These are phyloP conservation scores for Gnomoniopsis sp. DNA, from an alignment of 2,329 filamentous ascomycete genomes.

Conservation along the genomic window DNA sequence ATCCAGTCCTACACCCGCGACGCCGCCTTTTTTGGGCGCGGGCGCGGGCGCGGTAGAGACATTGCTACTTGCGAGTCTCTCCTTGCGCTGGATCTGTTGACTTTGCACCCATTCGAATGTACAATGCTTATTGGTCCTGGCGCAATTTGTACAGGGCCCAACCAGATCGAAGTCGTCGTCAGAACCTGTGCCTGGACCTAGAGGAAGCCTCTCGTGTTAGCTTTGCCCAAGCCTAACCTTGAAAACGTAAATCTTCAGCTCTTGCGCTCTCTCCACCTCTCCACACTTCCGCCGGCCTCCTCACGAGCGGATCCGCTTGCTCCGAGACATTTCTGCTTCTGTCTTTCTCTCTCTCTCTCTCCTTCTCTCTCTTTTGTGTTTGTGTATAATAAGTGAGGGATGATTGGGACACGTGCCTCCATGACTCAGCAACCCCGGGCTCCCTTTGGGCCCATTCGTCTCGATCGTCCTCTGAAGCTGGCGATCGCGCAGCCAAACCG, in stretches of 20 bases:
- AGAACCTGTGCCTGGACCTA: conserved; percentile 8
- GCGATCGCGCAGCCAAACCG: conserved; percentile 14
- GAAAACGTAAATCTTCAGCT: not conserved
- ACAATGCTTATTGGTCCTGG: conserved; percentile 18
- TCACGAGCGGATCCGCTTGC: not conserved
- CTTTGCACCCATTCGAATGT: conserved; percentile 20
- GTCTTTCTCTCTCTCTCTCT: not conserved
- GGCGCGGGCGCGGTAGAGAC: not conserved
- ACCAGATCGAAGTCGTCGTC: conserved; percentile 9
- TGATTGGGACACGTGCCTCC: conserved; percentile 6
- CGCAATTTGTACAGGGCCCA: conserved; percentile 19
- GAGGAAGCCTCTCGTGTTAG: conserved; percentile 2
- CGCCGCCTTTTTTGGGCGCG: not conserved
- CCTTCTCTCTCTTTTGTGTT: not conserved
- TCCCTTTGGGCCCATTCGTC: not conserved
- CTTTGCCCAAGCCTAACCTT: not conserved
- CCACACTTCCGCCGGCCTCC: not conserved
- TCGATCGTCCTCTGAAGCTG: conserved; percentile 4
- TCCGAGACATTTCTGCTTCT: no score
- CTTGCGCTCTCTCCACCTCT: not conserved
- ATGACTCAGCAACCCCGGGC: conserved; percentile 10
- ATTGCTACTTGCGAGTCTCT: conserved; percentile 6
- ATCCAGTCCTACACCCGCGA: not conserved
- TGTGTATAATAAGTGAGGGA: not conserved
- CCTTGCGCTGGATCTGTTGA: conserved; percentile 12